phyloP scores from a whole-genome alignment of 208 protist genomes.

The Trypanosoma congolense region DNA sequence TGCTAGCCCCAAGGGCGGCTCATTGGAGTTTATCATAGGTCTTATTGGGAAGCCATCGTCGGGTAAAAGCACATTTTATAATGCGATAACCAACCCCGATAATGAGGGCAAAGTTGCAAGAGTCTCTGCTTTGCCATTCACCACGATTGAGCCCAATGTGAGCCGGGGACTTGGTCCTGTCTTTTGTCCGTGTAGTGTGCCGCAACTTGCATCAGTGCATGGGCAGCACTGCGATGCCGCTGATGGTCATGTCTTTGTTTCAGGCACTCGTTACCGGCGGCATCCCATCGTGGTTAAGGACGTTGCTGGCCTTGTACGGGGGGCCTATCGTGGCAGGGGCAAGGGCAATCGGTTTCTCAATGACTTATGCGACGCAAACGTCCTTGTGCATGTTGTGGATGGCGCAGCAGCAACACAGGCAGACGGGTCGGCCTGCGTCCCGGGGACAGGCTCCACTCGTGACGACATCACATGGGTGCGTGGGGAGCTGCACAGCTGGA shows the following conservation, averaged over 20 bases:
- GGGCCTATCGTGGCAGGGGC: constrained; percentile 90
- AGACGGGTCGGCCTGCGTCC: constrained; percentile 69
- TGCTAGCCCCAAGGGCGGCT: constrained; percentile 26
- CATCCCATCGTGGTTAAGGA: constrained; percentile 87
- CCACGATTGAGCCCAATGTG: constrained; percentile 92
- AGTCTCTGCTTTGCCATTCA: constrained; percentile 92
- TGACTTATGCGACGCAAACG: constrained; percentile 90
- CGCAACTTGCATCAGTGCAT: not conserved
- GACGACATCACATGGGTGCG: constrained; percentile 92
- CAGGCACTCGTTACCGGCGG: constrained; percentile 44
- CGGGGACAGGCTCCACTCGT: constrained; percentile 57
- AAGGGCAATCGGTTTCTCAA: constrained; percentile 95
- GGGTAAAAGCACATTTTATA: constrained; percentile 94
- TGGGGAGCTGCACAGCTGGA: constrained; percentile 90
- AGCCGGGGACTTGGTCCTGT: constrained; percentile 52
- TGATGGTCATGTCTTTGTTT: constrained; percentile 50
- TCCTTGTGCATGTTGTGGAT: constrained; percentile 93
- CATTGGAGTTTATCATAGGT: constrained; percentile 83
- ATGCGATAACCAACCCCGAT: constrained; percentile 84
- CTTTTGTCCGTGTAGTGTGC: constrained; percentile 62
- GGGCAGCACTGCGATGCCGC: constrained; percentile 39
- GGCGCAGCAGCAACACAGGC: constrained; percentile 82
- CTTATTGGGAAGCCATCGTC: constrained; percentile 91
- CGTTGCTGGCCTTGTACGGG: constrained; percentile 92
- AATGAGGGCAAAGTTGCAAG: constrained; percentile 74